These are phyloP conservation scores for Peronospora tabacina DNA, from an alignment of 352 stramenopile species.

Conservation along the genomic window DNA sequence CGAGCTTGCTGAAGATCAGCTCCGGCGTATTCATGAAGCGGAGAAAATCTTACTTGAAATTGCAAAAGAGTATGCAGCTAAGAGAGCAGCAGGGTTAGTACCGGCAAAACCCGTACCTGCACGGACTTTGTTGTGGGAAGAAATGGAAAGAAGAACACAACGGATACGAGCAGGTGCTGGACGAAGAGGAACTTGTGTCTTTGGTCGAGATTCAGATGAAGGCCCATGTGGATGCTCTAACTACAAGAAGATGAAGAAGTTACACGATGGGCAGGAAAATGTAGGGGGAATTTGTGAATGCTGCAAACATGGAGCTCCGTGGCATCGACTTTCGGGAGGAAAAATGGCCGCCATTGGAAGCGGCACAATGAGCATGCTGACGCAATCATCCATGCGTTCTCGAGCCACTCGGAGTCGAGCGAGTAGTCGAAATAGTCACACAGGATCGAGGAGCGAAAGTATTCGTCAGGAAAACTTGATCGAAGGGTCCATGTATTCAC, in stretches of 20 bases:
- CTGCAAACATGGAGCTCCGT: slow-evolving; percentile 59
- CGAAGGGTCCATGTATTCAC: slow-evolving; percentile 30
- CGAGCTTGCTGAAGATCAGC: slow-evolving; percentile 14
- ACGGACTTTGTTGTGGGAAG: slow-evolving; percentile 73
- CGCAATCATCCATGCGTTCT: slow-evolving; percentile 16
- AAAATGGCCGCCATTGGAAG: slow-evolving; percentile 29
- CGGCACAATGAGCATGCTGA: slow-evolving; percentile 7
- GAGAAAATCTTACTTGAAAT: slow-evolving; percentile 68
- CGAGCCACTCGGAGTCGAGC: slow-evolving; percentile 23
- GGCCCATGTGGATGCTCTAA: slow-evolving; percentile 48
- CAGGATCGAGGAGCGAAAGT: slow-evolving; percentile 9
- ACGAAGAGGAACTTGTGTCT: slow-evolving; percentile 55
- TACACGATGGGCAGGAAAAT: slow-evolving; percentile 38
- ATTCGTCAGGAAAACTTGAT: slow-evolving; percentile 12
- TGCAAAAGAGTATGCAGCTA: slow-evolving; percentile 75
- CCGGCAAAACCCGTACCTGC: slow-evolving; percentile 62
- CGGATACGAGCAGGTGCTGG: slow-evolving; percentile 29
- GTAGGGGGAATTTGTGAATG: slow-evolving; percentile 54
- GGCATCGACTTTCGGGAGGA: slow-evolving; percentile 56
- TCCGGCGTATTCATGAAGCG: slow-evolving; percentile 41
- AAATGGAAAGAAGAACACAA: slow-evolving; percentile 46
- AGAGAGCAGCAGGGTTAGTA: slow-evolving; percentile 63
- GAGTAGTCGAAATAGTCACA: slow-evolving; percentile 32
- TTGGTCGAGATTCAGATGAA: slow-evolving; percentile 35
- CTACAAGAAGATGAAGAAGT: slow-evolving; percentile 45